Percentiles rank a stretch among this genome's conserved stretches.
phyloP scores from a whole-genome alignment of 805 yeast species.

The Teunomyces kruisii region DNA sequence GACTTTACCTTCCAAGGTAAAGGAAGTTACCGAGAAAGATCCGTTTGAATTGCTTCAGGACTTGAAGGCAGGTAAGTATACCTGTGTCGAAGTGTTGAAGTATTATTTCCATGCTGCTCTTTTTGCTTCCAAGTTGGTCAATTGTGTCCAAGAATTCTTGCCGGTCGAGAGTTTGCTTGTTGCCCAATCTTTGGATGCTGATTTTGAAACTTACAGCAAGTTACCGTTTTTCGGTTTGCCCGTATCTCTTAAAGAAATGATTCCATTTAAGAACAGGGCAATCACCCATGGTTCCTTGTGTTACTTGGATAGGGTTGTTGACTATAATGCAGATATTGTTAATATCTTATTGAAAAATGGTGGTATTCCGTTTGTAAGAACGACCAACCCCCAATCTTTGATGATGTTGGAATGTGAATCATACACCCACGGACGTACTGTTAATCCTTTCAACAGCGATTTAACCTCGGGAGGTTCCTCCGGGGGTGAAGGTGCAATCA shows the following conservation, averaged over 20 bases:
- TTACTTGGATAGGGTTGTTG: slow-evolving; percentile 30
- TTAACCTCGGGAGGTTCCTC: slow-evolving; percentile 54
- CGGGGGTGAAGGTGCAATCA: slow-evolving; percentile 54
- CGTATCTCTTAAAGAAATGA: slow-evolving; percentile 41
- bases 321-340: slow-evolving; percentile 40
- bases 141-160: slow-evolving; percentile 39
- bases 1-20: slow-evolving; percentile 12
- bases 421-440: slow-evolving; percentile 46
- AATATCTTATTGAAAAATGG: slow-evolving; percentile 43
- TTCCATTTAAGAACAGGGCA: slow-evolving; percentile 47
- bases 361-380: slow-evolving; percentile 55
- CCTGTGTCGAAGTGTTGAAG: slow-evolving; percentile 16
- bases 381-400: slow-evolving; percentile 53
- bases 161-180: slow-evolving; percentile 26
- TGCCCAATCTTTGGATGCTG: slow-evolving; percentile 25
- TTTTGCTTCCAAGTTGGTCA: slow-evolving; percentile 53
- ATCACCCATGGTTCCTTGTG: slow-evolving; percentile 51
- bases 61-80: slow-evolving; percentile 10
- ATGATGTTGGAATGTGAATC: slow-evolving; percentile 49
- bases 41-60: slow-evolving; percentile 15
- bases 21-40: slow-evolving; percentile 17
- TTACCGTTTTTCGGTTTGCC: slow-evolving; percentile 32
- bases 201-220: slow-evolving; percentile 15
- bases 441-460: slow-evolving; percentile 44
- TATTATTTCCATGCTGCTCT: slow-evolving; percentile 19